Evolutionary conservation across 345 rosid genomes (phyloP), one percentile per base, ranked within the genome.

Genomic region (Lepidium didymum): DNA sequence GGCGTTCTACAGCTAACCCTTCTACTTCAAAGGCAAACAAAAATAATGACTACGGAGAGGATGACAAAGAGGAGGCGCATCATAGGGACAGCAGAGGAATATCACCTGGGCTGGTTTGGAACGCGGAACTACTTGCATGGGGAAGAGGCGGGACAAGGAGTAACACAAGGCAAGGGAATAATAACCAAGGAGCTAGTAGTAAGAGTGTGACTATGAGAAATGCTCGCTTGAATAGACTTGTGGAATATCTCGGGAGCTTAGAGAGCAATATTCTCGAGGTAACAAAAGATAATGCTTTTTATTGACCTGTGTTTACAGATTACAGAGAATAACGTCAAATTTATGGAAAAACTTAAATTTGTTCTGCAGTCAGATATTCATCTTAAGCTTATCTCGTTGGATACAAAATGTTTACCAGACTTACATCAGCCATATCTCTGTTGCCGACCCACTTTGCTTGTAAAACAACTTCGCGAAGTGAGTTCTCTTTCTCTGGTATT

Each of bases 61-160:
- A 84, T 82, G 97, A 77, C 49, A 31, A 66, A 68, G 96, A 93
- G 68, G 67, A 66, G 38, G 29, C 7, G 67, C 69, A 49, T 75
- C 76, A 50, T 60, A 75, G 76, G 68, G 95, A 86, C 45, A 77
- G 67, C 75, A 74, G 88, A 75, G 92, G 84, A 72, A 73, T 81
- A 73, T 78, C 91, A 62, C 96, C 96, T 25, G 93, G 88, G 44
- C 88, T 83, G 56, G 85, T 77, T 14, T 83, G 87, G 89, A 92
- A 79, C 70, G 61, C 83, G 2, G 98, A 92, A 65, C 69, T 76
- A 82, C 89, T 86, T 83, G 90, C 85, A 46, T 92, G 98, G 98
- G 98, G 98, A 41, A 81, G 83, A 82, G 98, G 97, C 41, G 97
- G 97, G 42, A 64, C 86, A 53, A 80, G 98, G 73, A 92, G 98